Base-by-base conservation (phyloP, 768 basidiomycete species). In the Suillus subalutaceus region DNA sequence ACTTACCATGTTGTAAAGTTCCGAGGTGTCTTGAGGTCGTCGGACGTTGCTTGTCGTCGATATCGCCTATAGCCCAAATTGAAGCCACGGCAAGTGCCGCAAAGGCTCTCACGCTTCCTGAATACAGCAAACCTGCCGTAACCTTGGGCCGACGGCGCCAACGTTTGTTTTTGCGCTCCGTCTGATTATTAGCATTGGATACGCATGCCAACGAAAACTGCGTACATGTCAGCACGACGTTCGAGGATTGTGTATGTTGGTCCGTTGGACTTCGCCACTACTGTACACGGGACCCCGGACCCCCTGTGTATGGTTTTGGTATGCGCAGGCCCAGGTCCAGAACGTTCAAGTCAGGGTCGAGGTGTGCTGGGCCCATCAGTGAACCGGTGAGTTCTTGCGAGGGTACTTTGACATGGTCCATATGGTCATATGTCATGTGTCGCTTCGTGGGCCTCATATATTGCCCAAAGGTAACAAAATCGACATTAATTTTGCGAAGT, bases 1-100 rank as follows among this genome's bases (percentile, higher is more conserved):
- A 63, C 76, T 79, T 65, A 77, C 76, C 76, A 77, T 77, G 62
- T 67, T 79, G 61, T 63, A 68, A 53, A 52, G 59, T 73, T 57
- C 62, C 63, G 62, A 46, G 26, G 26, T 26, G 26, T 26, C 26
- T 26, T 26, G 26, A 26, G 26, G 26, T 26, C 26, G 26, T 26
- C 26, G 26, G 26, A 26, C 26, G 26, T 26, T 26, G 26, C 26
- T 26, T 26, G 26, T 26, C 23, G 52, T 75, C 68, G 58, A 26
- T 62, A 48, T 38, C 58, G 58, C 32, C 9, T 58, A 40, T 56
- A 65, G 38, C 55, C 13, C 55, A 41, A 62, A 46, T 43, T 59
- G 63, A 55, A 53, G 40, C 23, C 2, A 68, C 74, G 76, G 77
- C 65, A 70, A 67, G 16, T 18, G 52, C 76, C 75, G 64, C 0